Evolutionary conservation across 352 stramenopile species (phyloP).

Genomic region (Plasmopara viticola): DNA sequence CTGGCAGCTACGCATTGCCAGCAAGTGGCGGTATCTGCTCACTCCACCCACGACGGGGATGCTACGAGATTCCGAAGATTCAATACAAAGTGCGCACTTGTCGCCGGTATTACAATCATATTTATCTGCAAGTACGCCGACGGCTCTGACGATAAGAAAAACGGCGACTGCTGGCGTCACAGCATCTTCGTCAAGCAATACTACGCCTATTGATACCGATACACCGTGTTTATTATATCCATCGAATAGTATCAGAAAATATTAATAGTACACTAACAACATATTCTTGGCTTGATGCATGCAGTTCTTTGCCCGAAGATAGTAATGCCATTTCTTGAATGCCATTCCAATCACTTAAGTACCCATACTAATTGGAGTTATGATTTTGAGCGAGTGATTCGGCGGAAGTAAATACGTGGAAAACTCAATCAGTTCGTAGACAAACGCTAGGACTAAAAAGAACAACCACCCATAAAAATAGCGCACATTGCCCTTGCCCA

Average conservation of each 20-base stretch:
- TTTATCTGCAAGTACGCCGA: conserved; percentile 16
- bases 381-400: conserved; percentile 28
- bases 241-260: background rate
- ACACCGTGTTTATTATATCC: conserved; percentile 4
- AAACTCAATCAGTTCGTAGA: conserved; percentile 86
- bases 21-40: conserved; percentile 70
- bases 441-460: conserved; percentile 79
- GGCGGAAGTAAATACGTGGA: conserved; percentile 77
- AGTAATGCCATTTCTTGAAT: conserved; percentile 1
- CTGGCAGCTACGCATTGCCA: conserved; percentile 68
- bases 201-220: conserved; percentile 6
- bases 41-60: conserved; percentile 27
- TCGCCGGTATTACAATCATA: conserved; percentile 16
- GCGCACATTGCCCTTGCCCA: conserved; percentile 70
- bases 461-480: conserved; percentile 84
- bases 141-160: conserved; percentile 25
- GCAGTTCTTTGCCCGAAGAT: no score
- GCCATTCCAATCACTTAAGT: background rate
- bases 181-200: conserved; percentile 7
- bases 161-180: background rate
- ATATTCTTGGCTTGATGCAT: no score
- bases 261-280: conserved; percentile 6
- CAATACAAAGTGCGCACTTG: conserved; percentile 3
- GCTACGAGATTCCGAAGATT: conserved; percentile 4
- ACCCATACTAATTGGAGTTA: background rate